Evolutionary conservation across 2,329 filamentous ascomycete genomes (phyloP), one percentile per base, ranked within the genome.

Genomic region (Aspergillus niger): DNA sequence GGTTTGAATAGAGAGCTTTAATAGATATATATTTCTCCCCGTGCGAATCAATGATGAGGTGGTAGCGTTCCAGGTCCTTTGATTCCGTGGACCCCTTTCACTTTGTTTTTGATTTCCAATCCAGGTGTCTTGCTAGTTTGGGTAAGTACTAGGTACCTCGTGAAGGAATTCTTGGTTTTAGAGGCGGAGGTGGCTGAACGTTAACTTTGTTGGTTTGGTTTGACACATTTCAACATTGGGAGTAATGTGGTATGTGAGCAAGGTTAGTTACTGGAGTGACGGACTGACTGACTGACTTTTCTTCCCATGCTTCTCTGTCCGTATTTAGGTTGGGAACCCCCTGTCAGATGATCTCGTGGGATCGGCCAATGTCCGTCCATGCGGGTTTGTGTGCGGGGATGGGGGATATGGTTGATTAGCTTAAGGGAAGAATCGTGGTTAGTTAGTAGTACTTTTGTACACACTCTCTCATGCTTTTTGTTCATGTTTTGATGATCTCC

Each of bases 271-370:
- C 39, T 43, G n/a, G 41, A 44, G 41, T 36, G 32, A 36, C 32
- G 13, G 32, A 13, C 32, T 32, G 30, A 32, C 30, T 32, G 30
- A 32, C 30, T 36, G 32, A 36, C 10, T 36, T 36, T 36, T 11
- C 11, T 6, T 36, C 32, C 32, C 32, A 36, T 36, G 32, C 22
- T 44, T 44, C 41, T 17, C 41, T 22, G n/a, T 20, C 41, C 41
- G 41, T 44, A n/a, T 20, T 44, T 22, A 22, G 41, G 17, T 44
- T 44, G 41, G 17, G 41, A 4, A 10, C 22, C 47, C 47, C 24
- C 47, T 52, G 50, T 53, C 50, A 53, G 50, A 53, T 53, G 50
- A 53, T 53, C 50, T 53, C 30, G 50, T 53, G 41, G 41, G 17
- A 22, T 44, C 41, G 41, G 41, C 41, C 41, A 44, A 44, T 44